Percentiles rank a stretch among this genome's conserved stretches.
Conservation (phyloP, 169 alveolate genomes). For the Plasmodium chabaudi region DNA sequence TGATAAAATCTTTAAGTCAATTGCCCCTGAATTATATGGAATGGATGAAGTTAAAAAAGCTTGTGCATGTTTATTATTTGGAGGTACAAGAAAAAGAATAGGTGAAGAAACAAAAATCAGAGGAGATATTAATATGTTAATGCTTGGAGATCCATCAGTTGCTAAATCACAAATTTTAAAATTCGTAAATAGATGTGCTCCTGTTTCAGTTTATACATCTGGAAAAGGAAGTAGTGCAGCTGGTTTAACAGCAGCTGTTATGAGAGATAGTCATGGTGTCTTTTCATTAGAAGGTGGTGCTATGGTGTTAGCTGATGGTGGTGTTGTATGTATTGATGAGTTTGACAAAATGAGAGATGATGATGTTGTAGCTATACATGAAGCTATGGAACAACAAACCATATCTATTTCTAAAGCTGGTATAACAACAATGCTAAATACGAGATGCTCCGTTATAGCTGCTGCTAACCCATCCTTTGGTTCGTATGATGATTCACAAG, state of each 20-base stretch:
- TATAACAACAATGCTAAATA: conserved; percentile 96
- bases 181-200: conserved; percentile 98
- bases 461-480: conserved; percentile 99
- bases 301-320: conserved; percentile 99
- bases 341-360: conserved; percentile 99
- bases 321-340: conserved; percentile 99
- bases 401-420: conserved; percentile 99
- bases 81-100: conserved; percentile 97
- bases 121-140: conserved; percentile 96
- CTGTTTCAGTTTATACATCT: conserved; percentile 98
- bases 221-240: conserved; percentile 99
- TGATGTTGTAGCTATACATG: conserved; percentile 99
- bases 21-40: conserved; percentile 99
- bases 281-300: conserved; percentile 99
- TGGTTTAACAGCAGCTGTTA: conserved; percentile 99
- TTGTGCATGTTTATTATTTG: conserved; percentile 97
- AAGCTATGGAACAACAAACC: conserved; percentile 99
- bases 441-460: conserved; percentile 98
- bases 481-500: conserved; percentile 96
- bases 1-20: conserved; percentile 93
- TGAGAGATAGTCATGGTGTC: conserved; percentile 88
- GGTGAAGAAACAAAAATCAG: conserved; percentile 97
- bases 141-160: conserved; percentile 99
- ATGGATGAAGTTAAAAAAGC: conserved; percentile 97
- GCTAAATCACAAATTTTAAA: conserved; percentile 98